Conservation (phyloP, 495 filamentous ascomycete genomes). For the Annulohypoxylon stygium region DNA sequence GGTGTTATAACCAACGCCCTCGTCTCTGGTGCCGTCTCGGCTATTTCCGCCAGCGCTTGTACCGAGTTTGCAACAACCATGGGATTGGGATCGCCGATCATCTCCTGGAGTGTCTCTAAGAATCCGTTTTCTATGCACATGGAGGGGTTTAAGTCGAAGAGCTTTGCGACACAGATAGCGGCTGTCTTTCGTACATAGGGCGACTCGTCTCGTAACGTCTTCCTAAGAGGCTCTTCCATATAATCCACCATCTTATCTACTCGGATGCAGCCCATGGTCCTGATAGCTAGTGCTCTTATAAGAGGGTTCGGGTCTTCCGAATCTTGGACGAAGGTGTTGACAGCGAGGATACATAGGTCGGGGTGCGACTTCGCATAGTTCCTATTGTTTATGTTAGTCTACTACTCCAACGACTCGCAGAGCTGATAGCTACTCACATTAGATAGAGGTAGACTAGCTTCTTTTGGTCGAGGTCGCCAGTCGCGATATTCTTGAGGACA, state of each 20-base stretch:
- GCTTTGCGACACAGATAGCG: slow-evolving; percentile 96
- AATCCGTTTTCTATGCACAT: slow-evolving; percentile 98
- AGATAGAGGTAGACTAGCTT: slow-evolving; percentile 99
- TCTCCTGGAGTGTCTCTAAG: slow-evolving; percentile 92
- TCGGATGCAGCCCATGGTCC: slow-evolving; percentile 99
- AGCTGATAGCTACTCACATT: slow-evolving; percentile 73
- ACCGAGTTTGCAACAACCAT: slow-evolving; percentile 99
- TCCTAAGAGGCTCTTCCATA: slow-evolving; percentile 98
- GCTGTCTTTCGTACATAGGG: slow-evolving; percentile 99
- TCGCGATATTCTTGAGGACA: slow-evolving; percentile 99
- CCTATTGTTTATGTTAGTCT: slow-evolving; percentile 65
- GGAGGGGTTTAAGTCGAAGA: slow-evolving; percentile 91
- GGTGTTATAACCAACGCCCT: slow-evolving; percentile 84
- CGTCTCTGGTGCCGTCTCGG: slow-evolving; percentile 90
- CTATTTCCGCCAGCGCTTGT: slow-evolving; percentile 91
- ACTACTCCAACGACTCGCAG: not conserved
- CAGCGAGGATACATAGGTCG: slow-evolving; percentile 97
- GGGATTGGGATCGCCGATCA: slow-evolving; percentile 97
- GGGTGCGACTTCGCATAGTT: slow-evolving; percentile 99
- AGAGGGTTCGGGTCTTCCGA: slow-evolving; percentile 98
- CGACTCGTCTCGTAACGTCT: slow-evolving; percentile 96
- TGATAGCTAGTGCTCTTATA: slow-evolving; percentile 92
- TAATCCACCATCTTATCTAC: slow-evolving; percentile 99
- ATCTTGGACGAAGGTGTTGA: slow-evolving; percentile 99
- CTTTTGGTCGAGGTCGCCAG: slow-evolving; percentile 95